Percentiles rank a stretch among this genome's conserved stretches.
phyloP scores from a whole-genome alignment of 83 land plant species.

The Isoetes engelmannii region DNA sequence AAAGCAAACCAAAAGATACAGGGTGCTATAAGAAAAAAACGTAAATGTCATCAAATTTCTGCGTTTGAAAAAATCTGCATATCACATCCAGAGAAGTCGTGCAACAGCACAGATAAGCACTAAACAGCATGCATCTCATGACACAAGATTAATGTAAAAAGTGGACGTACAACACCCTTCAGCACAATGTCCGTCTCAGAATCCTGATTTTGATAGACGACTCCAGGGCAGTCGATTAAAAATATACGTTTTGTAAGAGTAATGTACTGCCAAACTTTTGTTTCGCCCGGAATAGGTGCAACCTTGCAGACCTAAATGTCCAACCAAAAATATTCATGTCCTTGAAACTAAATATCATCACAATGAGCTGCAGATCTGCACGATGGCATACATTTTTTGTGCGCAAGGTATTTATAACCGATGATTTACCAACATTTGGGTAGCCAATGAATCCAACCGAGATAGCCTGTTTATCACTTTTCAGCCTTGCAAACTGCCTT shows the following conservation, averaged over 20 bases:
- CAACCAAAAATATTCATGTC: too few relatives aligned
- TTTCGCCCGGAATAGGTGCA: conserved; percentile 98
- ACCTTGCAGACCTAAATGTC: conserved; percentile 83
- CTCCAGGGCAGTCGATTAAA: conserved; percentile 97
- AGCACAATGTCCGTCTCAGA: conserved; percentile 90
- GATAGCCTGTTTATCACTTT: conserved; percentile 94
- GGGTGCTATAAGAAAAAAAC: too few relatives aligned
- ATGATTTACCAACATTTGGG: conserved; percentile 99
- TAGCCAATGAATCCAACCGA: conserved; percentile 99
- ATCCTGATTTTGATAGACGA: conserved; percentile 83
- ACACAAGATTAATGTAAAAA: too few relatives aligned
- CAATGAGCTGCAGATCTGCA: too few relatives aligned
- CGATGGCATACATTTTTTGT: conserved; percentile 58
- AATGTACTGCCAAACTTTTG: conserved; percentile 98
- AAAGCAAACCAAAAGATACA: too few relatives aligned
- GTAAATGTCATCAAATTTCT: too few relatives aligned
- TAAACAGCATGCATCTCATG: too few relatives aligned
- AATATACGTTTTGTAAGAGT: conserved; percentile 93
- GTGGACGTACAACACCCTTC: conserved; percentile 85
- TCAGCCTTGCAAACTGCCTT: conserved; percentile 83
- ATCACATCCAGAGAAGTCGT: too few relatives aligned
- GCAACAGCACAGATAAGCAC: too few relatives aligned
- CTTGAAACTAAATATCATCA: too few relatives aligned
- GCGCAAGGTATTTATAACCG: conserved; percentile 89
- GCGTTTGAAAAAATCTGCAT: too few relatives aligned